Conservation (phyloP, 106 monocot genomes). For the Amphibolis antarctica region DNA sequence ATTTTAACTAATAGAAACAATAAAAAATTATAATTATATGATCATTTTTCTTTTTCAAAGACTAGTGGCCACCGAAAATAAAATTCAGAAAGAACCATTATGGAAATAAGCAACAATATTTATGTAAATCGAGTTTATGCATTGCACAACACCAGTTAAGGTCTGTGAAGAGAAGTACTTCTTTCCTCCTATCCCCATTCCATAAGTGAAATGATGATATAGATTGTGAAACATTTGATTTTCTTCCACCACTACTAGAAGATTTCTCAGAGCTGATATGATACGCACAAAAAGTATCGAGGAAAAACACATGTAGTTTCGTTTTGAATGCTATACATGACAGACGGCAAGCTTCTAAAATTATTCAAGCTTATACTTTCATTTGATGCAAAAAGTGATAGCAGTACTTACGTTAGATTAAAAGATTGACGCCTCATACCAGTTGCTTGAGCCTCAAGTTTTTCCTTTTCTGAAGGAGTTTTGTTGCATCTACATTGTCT, state of each 20-base stretch:
- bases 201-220: constrained; percentile 1
- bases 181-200: constrained; percentile 12
- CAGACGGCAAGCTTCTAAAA: no score
- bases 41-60: no score
- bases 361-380: no score
- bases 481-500: no score
- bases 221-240: neutral
- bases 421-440: constrained; percentile 1
- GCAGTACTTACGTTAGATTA: constrained; percentile 13
- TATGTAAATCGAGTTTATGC: neutral
- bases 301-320: no score
- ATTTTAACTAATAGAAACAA: no score
- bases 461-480: neutral
- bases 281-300: neutral
- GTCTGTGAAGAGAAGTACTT: neutral
- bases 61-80: no score
- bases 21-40: no score
- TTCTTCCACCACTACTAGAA: neutral
- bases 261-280: constrained; percentile 1
- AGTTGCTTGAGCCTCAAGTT: neutral
- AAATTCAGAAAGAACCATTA: no score
- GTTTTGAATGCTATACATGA: no score
- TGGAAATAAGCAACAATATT: no score
- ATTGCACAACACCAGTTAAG: neutral
- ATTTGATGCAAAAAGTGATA: no score